Evolutionary conservation across 495 filamentous ascomycete genomes (phyloP), one percentile per base, ranked within the genome.

Genomic region (Trichoderma gamsii): DNA sequence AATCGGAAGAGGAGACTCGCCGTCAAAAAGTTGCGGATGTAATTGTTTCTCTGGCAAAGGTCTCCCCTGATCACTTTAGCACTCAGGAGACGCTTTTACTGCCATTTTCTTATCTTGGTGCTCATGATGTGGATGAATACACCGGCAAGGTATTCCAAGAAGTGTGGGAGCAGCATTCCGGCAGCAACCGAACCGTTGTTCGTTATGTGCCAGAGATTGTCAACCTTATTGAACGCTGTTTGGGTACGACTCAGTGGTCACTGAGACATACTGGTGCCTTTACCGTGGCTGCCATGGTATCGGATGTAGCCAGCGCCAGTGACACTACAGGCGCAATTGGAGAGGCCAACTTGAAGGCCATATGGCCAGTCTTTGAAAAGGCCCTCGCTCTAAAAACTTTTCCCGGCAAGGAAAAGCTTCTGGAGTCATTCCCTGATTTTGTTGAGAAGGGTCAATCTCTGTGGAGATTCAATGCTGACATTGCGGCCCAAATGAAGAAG

Each of bases 131-230:
- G 6, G 86, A 93, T 69, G 88, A 90, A 29, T 87, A 90, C 67
- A 90, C 93, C 21, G 84, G 83, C 41, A 87, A 89, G 69, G 81
- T 85, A 15, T 96, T 94, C 70, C 85, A 87, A 44, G 90, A 92
- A 64, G 90, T 90, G 0, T 99, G 95, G 95, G 84, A 84, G 46
- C 90, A 96, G 68, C 93, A 93, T 73, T 93, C 94, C 2, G 93
- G 92, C 44, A 92, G 93, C 49, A 86, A 86, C 23, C 85, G 92
- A 41, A 89, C 91, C 1, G 90, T 97, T 25, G 83, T 89, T 67
- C 83, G 97, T 3, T 96, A 97, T 73, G 81, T 96, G 23, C 83
- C 82, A 52, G 95, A 99, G 78, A 96, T 98, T 70, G 80, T 90
- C 18, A 78, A 76, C 16, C 80, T 97, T 1, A 85, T 86, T 16